phyloP scores from a whole-genome alignment of 2,329 filamentous ascomycete genomes.

The Cephalotrichum gorgonifer region DNA sequence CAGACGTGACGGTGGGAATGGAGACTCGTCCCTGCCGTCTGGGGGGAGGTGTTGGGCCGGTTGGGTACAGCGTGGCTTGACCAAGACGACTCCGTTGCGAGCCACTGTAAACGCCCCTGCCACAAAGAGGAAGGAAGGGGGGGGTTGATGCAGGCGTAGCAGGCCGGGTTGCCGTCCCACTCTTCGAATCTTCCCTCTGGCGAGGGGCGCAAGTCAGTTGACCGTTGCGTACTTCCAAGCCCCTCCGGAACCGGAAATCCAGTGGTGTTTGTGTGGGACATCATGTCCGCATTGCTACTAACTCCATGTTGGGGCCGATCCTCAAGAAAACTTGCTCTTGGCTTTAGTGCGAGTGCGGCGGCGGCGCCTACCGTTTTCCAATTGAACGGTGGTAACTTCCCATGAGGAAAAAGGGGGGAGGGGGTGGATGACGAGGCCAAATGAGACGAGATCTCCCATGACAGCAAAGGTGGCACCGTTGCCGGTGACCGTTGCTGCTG shows the following conservation, averaged over 20 bases:
- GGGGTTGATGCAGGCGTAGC: too few species aligned
- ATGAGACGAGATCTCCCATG: neutral
- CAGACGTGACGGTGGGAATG: too few species aligned
- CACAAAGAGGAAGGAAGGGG: neutral
- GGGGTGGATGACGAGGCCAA: neutral
- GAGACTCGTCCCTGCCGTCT: neutral
- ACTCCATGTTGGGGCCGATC: neutral
- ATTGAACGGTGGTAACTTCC: too few species aligned
- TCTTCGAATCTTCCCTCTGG: neutral
- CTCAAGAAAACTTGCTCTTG: neutral
- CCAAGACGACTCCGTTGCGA: constrained; percentile 1
- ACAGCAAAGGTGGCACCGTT: too few species aligned
- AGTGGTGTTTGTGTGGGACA: neutral
- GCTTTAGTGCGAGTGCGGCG: too few species aligned
- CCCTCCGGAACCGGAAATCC: neutral
- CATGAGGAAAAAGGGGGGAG: neutral
- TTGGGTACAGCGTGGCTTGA: constrained; percentile 1
- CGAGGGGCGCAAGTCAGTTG: neutral
- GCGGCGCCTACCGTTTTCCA: too few species aligned
- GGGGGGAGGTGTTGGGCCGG: neutral
- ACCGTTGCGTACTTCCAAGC: neutral
- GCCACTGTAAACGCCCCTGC: neutral
- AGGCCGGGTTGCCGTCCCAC: neutral
- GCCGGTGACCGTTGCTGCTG: too few species aligned
- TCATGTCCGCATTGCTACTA: neutral